Evolutionary conservation across 345 rosid genomes (phyloP), one percentile per base, ranked within the genome.

Genomic region (Boechera stricta): DNA sequence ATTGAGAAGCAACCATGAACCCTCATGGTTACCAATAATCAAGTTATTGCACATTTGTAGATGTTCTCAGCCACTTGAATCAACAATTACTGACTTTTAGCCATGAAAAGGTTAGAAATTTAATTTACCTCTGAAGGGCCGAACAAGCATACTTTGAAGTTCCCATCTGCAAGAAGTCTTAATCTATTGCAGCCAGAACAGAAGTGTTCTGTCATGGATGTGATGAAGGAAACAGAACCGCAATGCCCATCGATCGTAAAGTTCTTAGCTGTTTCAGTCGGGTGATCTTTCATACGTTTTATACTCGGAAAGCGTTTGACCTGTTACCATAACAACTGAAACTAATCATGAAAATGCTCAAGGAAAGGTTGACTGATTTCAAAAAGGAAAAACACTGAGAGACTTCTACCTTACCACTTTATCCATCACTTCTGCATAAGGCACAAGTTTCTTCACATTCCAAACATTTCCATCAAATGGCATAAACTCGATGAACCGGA

Each of bases 401-500:
- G 79, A 58, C 69, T 64, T 91, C 84, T 84, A 90, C 89, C 91
- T 87, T 92, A 95, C 98, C 98, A 92, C 98, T 86, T 10, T 88
- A 86, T 92, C 91, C 85, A 86, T 85, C 90, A 95, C 77, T 79
- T 92, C 98, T 35, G 85, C 65, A 75, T 88, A 95, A 5, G 96
- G 81, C 41, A 95, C 89, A 31, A 92, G 90, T 79, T 95, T 95
- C 88, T 87, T 89, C 49, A 87, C 88, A 78, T 92, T 91, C 99
- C 99, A 95, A 36, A 95, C 91, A 82, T 92, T 95, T 58, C 98
- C 98, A 86, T 95, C 97, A 52, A 95, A 95, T 52, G 98, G 99
- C 98, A 92, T 95, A 85, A 95, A 95, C 86, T 95, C 99, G 13
- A 95, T 92, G 80, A 95, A 95, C 54, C 99, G 88, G n/a, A 92